A percentile compares a stretch with the other conserved stretches of the same genome.
These are phyloP conservation scores for Nicotiana attenuata DNA, from an alignment of 257 asterid genomes.

Conservation along the genomic window DNA sequence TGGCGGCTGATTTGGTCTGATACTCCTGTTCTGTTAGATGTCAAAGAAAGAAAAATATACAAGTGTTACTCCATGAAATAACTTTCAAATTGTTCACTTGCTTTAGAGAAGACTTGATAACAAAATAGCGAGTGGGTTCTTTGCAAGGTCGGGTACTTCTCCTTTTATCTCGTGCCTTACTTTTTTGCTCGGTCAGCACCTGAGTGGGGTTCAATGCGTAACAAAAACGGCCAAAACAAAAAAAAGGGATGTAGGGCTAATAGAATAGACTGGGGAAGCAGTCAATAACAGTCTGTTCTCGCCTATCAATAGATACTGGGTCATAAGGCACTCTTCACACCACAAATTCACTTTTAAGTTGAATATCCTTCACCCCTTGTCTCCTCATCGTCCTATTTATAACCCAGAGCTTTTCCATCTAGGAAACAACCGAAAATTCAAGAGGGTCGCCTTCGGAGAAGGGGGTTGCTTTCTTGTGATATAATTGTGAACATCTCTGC, in stretches of 20 bases:
- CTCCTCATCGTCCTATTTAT: neutral
- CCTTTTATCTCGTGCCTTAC: neutral
- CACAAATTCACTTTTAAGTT: neutral
- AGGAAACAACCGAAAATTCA: neutral
- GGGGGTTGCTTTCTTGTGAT: neutral
- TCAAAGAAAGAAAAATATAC: neutral
- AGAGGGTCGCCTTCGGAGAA: neutral
- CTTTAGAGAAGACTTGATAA: constrained; percentile 1
- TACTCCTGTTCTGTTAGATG: neutral
- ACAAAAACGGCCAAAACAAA: neutral
- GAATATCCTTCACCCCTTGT: neutral
- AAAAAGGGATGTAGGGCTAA: neutral
- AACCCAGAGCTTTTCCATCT: neutral
- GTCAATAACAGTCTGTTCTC: neutral
- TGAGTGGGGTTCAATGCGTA: neutral
- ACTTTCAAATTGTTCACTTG: neutral
- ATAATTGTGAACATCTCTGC: neutral
- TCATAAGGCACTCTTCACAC: neutral
- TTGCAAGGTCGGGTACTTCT: neutral
- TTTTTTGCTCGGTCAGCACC: neutral
- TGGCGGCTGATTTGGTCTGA: neutral
- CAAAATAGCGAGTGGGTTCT: neutral
- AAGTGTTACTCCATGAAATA: neutral
- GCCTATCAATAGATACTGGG: neutral
- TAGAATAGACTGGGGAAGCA: neutral